Percentiles rank a stretch among this genome's conserved stretches.
Conservation (phyloP, 331 rosid species). For the Cydonia oblonga region DNA sequence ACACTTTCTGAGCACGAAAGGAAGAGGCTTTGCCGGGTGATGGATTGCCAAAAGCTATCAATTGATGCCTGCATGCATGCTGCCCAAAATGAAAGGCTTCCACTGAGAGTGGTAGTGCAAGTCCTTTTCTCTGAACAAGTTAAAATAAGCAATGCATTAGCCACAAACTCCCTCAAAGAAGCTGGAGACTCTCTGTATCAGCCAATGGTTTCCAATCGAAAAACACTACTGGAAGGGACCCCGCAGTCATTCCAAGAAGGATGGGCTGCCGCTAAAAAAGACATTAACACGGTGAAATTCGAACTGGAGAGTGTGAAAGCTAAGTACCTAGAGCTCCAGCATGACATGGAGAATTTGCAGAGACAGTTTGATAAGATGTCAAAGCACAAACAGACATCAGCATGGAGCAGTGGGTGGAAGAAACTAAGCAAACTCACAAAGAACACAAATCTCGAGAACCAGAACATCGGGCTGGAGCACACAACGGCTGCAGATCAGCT, state of each 20-base stretch:
- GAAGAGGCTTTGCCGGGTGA: constrained; percentile 85
- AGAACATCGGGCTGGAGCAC: constrained; percentile 32
- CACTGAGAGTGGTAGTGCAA: constrained; percentile 86
- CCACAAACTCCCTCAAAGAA: constrained; percentile 58
- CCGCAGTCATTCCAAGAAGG: constrained; percentile 99
- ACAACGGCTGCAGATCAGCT: constrained; percentile 30
- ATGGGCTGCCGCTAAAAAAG: constrained; percentile 82
- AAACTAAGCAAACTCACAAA: constrained; percentile 77
- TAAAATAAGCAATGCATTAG: constrained; percentile 73
- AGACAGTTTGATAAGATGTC: constrained; percentile 75
- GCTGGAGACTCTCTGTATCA: constrained; percentile 53
- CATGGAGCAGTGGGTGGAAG: constrained; percentile 98
- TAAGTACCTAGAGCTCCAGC: constrained; percentile 76
- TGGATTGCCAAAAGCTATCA: constrained; percentile 96
- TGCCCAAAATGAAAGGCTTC: constrained; percentile 94
- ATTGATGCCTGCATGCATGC: constrained; percentile 98
- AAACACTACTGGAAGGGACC: constrained; percentile 79
- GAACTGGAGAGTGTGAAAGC: constrained; percentile 80
- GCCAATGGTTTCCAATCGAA: constrained; percentile 59
- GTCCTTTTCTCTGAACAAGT: constrained; percentile 92
- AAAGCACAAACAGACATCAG: constrained; percentile 71
- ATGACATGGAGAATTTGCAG: constrained; percentile 75
- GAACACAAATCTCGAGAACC: constrained; percentile 38
- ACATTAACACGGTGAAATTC: constrained; percentile 82
- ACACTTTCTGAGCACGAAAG: constrained; percentile 90